Conservation (phyloP, 202 grass and related monocot species). For the Cymbopogon flexuosus region DNA sequence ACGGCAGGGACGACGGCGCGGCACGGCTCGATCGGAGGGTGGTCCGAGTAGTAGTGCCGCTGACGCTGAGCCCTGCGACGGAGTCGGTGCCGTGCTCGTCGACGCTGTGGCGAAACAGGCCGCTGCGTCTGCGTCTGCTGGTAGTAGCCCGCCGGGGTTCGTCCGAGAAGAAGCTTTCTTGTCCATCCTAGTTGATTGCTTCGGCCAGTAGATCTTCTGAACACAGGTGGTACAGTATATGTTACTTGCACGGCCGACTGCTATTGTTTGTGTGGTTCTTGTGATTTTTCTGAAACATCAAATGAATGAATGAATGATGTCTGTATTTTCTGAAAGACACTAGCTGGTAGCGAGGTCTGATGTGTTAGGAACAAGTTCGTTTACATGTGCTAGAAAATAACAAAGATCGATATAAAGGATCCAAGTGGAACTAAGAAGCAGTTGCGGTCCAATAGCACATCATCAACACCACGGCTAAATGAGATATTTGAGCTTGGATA, state of each 20-base stretch:
- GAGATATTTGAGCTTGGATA: slow-evolving; percentile 7
- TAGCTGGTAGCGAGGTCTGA: background rate
- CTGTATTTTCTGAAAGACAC: background rate
- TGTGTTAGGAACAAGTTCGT: slow-evolving; percentile 9
- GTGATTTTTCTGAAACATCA: background rate
- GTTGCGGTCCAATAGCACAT: too few relatives aligned
- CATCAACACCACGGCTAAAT: background rate
- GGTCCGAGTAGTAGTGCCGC: background rate
- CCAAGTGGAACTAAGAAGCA: background rate
- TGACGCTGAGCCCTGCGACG: background rate
- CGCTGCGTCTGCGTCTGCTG: background rate
- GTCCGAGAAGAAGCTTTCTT: slow-evolving; percentile 39
- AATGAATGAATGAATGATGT: background rate
- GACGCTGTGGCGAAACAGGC: background rate
- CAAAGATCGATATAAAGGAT: background rate
- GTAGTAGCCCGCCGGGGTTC: background rate
- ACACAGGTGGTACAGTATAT: background rate
- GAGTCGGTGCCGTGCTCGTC: background rate
- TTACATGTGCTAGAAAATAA: background rate
- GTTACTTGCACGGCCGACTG: background rate
- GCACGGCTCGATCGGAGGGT: background rate
- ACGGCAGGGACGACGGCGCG: background rate
- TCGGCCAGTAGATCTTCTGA: slow-evolving; percentile 39
- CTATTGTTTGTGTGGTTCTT: background rate
- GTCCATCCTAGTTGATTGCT: slow-evolving; percentile 66